Evolutionary conservation across 257 asterid genomes (phyloP), one percentile per base, ranked within the genome.

Genomic region (Solanum peruvianum): DNA sequence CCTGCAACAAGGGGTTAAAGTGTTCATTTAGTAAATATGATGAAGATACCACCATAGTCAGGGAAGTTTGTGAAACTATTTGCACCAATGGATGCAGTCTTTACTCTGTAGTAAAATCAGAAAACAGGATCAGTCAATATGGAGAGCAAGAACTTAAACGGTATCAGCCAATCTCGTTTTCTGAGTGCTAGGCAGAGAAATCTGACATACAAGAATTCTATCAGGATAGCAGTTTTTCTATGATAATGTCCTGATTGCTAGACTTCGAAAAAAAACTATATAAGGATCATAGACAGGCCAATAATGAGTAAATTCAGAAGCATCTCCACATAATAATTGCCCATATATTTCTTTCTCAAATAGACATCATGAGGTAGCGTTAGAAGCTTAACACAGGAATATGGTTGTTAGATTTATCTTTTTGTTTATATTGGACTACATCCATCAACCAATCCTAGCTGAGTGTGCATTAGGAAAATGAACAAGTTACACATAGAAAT

Each of bases 1-100:
- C 96, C 98, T 96, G 91, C 89, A 87, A 86, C 39, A 58, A 29
- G 77, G 20, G 35, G 45, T 62, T 16, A 86, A 14, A 49, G 42
- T 67, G 64, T 80, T 67, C 67, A 20, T 29, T 33, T 47, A 47
- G 82, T 18, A 66, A 11, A 21, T 27, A 80, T 64, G 88, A 29
- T 3, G 60, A 76, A 86, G 41, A 44, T 77, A 23, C 39, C 41
- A 29, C 33, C 52, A 9, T 29, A 29, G 16, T 18, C 18, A 80
- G 44, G 69, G 25, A 29, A 49, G 69, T 49, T 47, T 31, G 44
- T 49, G 44, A 81, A 81, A 29, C 44, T 67, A 49, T 25, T 45
- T 84, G 62, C 25, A 25, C 25, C 58, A 42, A 42, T 42, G 33
- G 83, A 42, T 42, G 41, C 23, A 76, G 7, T 76, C 58, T 37